phyloP scores from a whole-genome alignment of 1,284 basidiomycete genomes.

The Naganishia sp. region DNA sequence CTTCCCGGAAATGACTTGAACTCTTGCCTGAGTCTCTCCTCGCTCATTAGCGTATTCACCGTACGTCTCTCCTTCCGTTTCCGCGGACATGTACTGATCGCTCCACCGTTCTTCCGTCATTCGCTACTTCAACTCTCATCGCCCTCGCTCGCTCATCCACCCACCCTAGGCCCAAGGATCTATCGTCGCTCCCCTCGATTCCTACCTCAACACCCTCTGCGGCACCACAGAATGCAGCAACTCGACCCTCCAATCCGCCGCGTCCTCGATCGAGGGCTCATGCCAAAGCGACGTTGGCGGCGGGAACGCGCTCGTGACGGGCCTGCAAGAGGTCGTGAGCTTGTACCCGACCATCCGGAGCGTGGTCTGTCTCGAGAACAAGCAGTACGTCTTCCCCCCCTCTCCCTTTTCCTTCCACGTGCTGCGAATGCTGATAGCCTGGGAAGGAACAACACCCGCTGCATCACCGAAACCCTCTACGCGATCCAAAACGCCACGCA shows the following conservation, averaged over 20 bases:
- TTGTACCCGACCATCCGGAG: slow-evolving; percentile 43
- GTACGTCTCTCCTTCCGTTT: slow-evolving; percentile 1
- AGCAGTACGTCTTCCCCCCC: slow-evolving; percentile 39
- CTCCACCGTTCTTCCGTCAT: too few species aligned
- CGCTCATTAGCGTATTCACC: slow-evolving; percentile 19
- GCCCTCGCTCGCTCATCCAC: too few species aligned
- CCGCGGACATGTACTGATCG: not conserved
- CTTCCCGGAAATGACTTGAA: slow-evolving; percentile 19
- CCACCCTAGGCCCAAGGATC: slow-evolving; percentile 35
- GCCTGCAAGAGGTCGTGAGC: slow-evolving; percentile 34
- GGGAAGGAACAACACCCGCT: slow-evolving; percentile 44
- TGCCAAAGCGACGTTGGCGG: slow-evolving; percentile 29
- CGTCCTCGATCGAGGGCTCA: slow-evolving; percentile 23
- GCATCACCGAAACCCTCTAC: slow-evolving; percentile 43
- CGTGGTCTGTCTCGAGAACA: slow-evolving; percentile 46
- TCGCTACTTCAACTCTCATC: too few species aligned
- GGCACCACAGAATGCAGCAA: slow-evolving; percentile 42
- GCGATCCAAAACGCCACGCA: slow-evolving; percentile 43
- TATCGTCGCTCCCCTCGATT: slow-evolving; percentile 41
- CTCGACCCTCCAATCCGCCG: slow-evolving; percentile 42
- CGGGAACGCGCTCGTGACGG: slow-evolving; percentile 22
- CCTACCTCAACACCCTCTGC: slow-evolving; percentile 46
- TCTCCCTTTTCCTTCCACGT: not conserved
- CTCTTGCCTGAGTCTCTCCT: slow-evolving; percentile 4
- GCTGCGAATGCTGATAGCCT: slow-evolving; percentile 7